phyloP scores from a whole-genome alignment of 495 filamentous ascomycete genomes.

The Bathelium albidoporum region DNA sequence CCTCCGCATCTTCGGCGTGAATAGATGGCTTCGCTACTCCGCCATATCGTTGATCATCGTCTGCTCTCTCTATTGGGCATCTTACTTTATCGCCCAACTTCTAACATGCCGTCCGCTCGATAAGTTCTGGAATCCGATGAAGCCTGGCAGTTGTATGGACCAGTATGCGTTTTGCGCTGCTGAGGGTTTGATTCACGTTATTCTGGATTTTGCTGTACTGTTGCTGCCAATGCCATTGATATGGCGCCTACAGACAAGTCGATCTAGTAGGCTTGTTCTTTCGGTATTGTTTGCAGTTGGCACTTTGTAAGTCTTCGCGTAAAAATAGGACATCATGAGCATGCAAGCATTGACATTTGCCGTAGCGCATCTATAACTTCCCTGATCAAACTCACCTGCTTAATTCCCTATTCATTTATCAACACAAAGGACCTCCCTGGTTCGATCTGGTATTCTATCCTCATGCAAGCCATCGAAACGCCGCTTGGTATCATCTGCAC shows the following conservation, averaged over 20 bases:
- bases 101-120: background rate
- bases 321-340: too few species aligned
- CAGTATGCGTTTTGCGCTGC: background rate
- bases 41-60: background rate
- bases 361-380: background rate
- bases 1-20: background rate
- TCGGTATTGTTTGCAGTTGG: background rate
- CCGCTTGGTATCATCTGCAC: background rate
- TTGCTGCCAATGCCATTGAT: background rate
- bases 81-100: background rate
- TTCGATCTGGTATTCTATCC: background rate
- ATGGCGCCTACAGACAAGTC: background rate
- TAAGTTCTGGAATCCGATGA: background rate
- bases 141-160: background rate
- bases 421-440: background rate
- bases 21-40: background rate
- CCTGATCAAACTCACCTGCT: background rate
- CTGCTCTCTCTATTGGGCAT: background rate
- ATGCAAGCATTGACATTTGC: too few species aligned
- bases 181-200: background rate
- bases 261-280: background rate
- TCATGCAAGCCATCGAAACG: background rate
- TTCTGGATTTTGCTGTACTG: background rate
- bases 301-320: background rate
- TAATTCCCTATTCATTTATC: background rate